Evolutionary conservation across 129 eudicot species (phyloP).

Genomic region (Smallanthus sonchifolius): DNA sequence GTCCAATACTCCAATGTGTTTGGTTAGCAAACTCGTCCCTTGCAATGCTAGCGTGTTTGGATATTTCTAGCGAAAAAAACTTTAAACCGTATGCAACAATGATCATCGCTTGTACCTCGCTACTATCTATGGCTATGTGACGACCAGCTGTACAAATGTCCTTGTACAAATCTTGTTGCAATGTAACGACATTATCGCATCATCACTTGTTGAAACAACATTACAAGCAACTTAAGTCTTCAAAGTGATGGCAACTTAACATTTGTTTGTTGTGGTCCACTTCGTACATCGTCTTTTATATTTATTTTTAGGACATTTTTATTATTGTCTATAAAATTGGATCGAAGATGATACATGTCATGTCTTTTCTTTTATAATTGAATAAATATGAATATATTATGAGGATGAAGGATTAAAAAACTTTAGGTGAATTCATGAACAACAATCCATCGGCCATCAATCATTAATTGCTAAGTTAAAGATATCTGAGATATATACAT

Average conservation of each 20-base stretch:
- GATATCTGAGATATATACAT: too few species aligned
- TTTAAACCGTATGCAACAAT: not conserved
- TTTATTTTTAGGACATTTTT: not conserved
- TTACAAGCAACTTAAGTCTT: not conserved
- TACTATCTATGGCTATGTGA: not conserved
- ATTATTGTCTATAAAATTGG: too few species aligned
- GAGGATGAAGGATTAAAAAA: too few species aligned
- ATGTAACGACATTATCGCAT: not conserved
- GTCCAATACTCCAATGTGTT: not conserved
- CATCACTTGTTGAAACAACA: not conserved
- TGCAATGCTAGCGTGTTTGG: not conserved
- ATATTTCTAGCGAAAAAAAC: constrained; percentile 8
- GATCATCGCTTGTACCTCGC: not conserved
- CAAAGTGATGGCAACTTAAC: not conserved
- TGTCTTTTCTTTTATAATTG: too few species aligned
- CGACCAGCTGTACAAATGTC: not conserved
- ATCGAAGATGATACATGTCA: too few species aligned
- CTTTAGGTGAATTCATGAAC: too few species aligned
- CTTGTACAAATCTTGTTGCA: not conserved
- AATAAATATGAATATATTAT: too few species aligned
- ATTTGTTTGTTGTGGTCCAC: not conserved
- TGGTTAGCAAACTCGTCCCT: not conserved
- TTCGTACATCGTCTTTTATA: not conserved
- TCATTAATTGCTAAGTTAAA: too few species aligned
- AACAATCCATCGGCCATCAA: too few species aligned